phyloP scores from a whole-genome alignment of 2,329 filamentous ascomycete genomes.

The Capronia coronata region DNA sequence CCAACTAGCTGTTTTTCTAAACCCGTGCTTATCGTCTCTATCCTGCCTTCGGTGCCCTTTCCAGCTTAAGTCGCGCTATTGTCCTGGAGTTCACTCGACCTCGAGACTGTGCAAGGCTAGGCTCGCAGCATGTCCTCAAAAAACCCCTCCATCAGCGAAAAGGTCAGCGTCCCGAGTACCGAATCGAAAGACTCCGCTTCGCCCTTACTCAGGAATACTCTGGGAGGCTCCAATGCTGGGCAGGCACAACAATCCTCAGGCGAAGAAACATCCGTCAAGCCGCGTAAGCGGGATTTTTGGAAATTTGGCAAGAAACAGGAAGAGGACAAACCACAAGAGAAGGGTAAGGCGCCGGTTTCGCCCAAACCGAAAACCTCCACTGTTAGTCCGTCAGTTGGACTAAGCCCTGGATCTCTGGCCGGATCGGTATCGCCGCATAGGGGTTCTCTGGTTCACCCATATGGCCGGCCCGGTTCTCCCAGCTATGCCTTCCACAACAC shows the following conservation, averaged over 20 bases:
- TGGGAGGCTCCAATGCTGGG: neutral
- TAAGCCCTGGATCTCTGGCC: conserved; percentile 33
- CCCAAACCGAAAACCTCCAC: conserved; percentile 23
- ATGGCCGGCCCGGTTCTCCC: conserved; percentile 55
- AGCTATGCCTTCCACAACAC: conserved; percentile 56
- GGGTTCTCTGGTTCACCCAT: conserved; percentile 29
- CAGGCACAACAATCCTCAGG: conserved; percentile 2
- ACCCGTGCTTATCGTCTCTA: too few species aligned
- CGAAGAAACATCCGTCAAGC: conserved; percentile 31
- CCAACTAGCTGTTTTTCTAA: neutral
- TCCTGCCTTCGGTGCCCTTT: neutral
- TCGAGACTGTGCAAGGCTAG: neutral
- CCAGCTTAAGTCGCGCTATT: neutral
- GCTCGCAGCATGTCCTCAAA: conserved; percentile 13
- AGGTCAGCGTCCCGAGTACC: conserved; percentile 19
- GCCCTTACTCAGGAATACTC: conserved; percentile 16
- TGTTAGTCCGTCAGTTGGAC: conserved; percentile 25
- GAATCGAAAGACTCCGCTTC: conserved; percentile 25
- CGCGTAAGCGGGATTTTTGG: conserved; percentile 54
- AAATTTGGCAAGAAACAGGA: conserved; percentile 58
- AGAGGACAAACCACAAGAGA: conserved; percentile 34
- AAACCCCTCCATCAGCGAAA: conserved; percentile 17
- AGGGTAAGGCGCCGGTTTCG: conserved; percentile 27
- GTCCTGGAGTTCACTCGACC: neutral
- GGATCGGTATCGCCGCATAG: conserved; percentile 39